Base-by-base conservation (phyloP, 352 stramenopile species). In the Pythium rishiriense region DNA sequence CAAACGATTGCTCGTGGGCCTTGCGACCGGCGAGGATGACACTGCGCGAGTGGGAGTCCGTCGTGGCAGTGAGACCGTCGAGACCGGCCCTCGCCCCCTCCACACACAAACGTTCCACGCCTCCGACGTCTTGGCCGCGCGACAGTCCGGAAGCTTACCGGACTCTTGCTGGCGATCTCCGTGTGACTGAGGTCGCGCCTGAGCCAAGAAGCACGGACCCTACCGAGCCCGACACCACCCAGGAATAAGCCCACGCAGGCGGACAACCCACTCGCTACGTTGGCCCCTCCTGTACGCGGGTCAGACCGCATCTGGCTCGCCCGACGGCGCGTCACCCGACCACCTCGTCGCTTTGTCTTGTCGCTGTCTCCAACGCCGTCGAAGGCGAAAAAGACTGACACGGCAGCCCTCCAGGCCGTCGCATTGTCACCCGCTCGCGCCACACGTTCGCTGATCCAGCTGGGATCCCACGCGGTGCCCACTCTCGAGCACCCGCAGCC, bases 121-220 rank as follows among this genome's bases (percentile, higher is more conserved):
- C 29, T 43, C 37, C 37, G n/a, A 12, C 4, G 37, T 17, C 0
- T n/a, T 17, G 37, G 1, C 5, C 6, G 1, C 37, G 6, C 37
- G 37, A n/a, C 47, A 53, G 47, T 53, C 47, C 47, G 26, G 47
- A 53, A 19, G 22, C 24, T 53, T 53, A 25, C 47, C 39, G 47
- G 47, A 53, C 39, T 26, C 25, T 39, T 19, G 31, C 26, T 53
- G 47, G 25, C 47, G 15, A 39, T 15, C 47, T 10, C 26, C n/a
- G 45, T 33, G 45, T 35, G 31, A 49, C 41, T 19, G n/a, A n/a
- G n/a, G n/a, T n/a, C n/a, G n/a, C n/a, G n/a, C n/a, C n/a, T n/a
- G n/a, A n/a, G n/a, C n/a, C n/a, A n/a, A n/a, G n/a, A n/a, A n/a
- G n/a, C n/a, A n/a, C n/a, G n/a, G n/a, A n/a, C n/a, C n/a, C n/a